Evolutionary conservation across 306 rosid genomes (phyloP), one percentile per base, ranked within the genome.

Genomic region (Carpinus fangiana): DNA sequence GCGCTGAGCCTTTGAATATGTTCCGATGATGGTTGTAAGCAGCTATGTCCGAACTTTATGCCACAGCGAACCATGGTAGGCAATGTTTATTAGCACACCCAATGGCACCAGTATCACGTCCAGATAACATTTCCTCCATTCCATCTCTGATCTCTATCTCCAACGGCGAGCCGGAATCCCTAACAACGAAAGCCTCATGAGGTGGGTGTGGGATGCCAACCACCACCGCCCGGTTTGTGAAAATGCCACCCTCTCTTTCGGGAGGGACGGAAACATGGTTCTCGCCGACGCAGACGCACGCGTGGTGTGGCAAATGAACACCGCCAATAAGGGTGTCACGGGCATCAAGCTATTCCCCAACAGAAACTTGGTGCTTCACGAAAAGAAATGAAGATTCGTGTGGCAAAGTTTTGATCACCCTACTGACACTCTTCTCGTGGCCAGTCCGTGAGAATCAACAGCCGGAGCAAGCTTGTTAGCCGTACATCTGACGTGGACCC

Each of bases 21-120:
- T 85, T 36, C 91, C 91, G 46, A 88, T 85, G 84, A 85, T 74
- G 70, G 91, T 88, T 5, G 78, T 82, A 61, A 76, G 77, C 1
- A 89, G 89, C 3, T 81, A 79, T 18, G 77, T 85, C 4, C 84
- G 75, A 52, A 83, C 89, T 47, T 72, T 83, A 38, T 78, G 78
- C 91, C 89, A 88, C 13, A 88, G 73, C 87, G 87, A 88, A 41
- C 72, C 72, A 76, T 88, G 87, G 76, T 88, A 88, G 51, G 60
- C 79, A 75, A 72, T 47, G 38, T 41, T 72, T 3, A 82, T 73
- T 41, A 88, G 79, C 13, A 83, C 73, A 73, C 86, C 91, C 20
- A 85, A 62, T 0, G 91, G 89, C n/a, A 87, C 91, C 11, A 85
- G 74, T 38, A 83, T 73, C 34, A 83, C 77, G 76, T 88, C 91